Percentiles rank a stretch among this genome's conserved stretches.
These are phyloP conservation scores for Exserohilum turcica DNA, from an alignment of 2,329 filamentous ascomycete species.

Conservation along the genomic window DNA sequence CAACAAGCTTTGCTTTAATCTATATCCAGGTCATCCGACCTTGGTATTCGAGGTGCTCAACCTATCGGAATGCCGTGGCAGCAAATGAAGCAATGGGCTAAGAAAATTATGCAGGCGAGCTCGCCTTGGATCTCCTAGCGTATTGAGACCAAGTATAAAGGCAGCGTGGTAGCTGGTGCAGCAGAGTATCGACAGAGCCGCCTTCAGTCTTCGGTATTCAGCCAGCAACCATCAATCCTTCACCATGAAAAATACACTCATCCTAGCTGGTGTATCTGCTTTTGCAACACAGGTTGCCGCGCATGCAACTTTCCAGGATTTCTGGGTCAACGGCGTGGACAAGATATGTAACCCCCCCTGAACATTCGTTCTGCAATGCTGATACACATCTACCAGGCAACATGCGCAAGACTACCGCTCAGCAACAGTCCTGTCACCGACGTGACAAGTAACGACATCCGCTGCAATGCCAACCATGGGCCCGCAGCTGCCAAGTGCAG, in stretches of 20 bases:
- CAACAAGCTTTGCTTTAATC: constrained; percentile 14
- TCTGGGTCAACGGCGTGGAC: constrained; percentile 42
- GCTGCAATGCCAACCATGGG: constrained; percentile 50
- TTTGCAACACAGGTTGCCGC: constrained; percentile 38
- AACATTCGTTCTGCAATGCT: background rate
- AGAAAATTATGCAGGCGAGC: background rate
- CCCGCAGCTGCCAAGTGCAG: constrained; percentile 50
- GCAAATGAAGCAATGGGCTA: background rate
- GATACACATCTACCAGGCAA: constrained; percentile 17
- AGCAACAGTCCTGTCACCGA: constrained; percentile 52
- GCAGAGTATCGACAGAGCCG: background rate
- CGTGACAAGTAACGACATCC: constrained; percentile 59
- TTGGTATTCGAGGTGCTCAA: background rate
- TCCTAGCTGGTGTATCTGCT: constrained; percentile 18
- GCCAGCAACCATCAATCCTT: background rate
- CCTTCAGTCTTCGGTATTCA: background rate
- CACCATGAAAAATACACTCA: constrained; percentile 7
- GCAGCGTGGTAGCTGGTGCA: background rate
- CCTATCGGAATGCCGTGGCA: background rate
- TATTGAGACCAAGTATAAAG: constrained; percentile 3
- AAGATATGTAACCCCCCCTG: constrained; percentile 21
- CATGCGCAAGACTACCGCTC: constrained; percentile 35
- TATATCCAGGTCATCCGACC: constrained; percentile 15
- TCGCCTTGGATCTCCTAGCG: background rate
- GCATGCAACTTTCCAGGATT: constrained; percentile 40